Conservation (phyloP, 768 basidiomycete species). For the Zangia roseola region DNA sequence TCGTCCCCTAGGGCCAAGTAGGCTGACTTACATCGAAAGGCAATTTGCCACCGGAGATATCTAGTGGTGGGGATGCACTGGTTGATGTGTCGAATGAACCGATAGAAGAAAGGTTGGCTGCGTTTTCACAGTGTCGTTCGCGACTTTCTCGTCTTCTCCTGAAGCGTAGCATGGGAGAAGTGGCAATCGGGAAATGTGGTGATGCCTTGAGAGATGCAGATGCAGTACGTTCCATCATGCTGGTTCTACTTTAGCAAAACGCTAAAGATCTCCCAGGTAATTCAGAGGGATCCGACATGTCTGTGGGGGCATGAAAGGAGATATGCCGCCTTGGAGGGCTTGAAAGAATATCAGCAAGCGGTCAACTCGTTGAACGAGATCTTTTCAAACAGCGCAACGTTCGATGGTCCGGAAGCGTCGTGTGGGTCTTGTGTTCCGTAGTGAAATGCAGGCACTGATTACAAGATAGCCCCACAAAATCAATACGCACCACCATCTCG, state of each 20-base stretch:
- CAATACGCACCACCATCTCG: constrained; percentile 8
- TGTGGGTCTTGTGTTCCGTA: too few relatives aligned
- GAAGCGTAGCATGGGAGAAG: constrained; percentile 11
- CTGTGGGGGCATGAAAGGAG: constrained; percentile 10
- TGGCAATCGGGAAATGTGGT: background rate
- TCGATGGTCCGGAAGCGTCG: too few relatives aligned
- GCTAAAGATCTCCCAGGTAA: constrained; percentile 4
- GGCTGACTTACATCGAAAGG: too few relatives aligned
- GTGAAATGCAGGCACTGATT: too few relatives aligned
- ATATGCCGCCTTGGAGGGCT: constrained; percentile 13
- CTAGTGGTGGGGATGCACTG: too few relatives aligned
- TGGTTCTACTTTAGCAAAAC: background rate
- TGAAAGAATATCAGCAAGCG: constrained; percentile 16
- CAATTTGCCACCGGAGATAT: too few relatives aligned
- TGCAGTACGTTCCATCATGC: constrained; percentile 2
- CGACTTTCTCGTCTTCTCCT: background rate
- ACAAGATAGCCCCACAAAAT: background rate
- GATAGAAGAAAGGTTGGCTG: too few relatives aligned
- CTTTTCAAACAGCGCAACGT: background rate
- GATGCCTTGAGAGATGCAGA: constrained; percentile 10
- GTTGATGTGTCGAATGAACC: too few relatives aligned
- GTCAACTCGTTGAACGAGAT: constrained; percentile 10
- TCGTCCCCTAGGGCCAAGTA: too few relatives aligned
- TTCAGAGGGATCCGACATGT: constrained; percentile 11
- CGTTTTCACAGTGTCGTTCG: too few relatives aligned